These are phyloP conservation scores for Sclerospora graminicola DNA, from an alignment of 352 stramenopile species.

Conservation along the genomic window DNA sequence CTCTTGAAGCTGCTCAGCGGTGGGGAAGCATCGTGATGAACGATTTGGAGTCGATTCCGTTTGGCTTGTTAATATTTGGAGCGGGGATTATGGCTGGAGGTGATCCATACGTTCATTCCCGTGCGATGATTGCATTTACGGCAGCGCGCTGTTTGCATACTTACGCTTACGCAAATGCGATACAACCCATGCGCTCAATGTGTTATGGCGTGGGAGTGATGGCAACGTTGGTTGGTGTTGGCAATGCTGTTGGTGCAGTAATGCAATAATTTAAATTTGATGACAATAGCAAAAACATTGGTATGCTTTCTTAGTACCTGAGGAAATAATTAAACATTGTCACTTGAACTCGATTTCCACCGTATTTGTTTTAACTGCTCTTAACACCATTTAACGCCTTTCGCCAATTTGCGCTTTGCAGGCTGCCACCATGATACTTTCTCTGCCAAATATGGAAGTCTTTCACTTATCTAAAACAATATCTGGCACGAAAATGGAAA, in stretches of 20 bases:
- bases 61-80: conserved; percentile 40
- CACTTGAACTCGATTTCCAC: not conserved
- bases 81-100: conserved; percentile 26
- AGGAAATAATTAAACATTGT: too few relatives aligned
- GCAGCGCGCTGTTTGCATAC: conserved; percentile 30
- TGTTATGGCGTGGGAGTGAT: conserved; percentile 22
- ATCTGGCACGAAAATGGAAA: too few relatives aligned
- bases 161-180: conserved; percentile 29
- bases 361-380: too few relatives aligned
- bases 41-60: conserved; percentile 47
- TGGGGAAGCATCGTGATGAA: conserved; percentile 47
- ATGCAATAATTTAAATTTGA: conserved; percentile 7
- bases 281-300: too few relatives aligned
- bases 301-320: too few relatives aligned
- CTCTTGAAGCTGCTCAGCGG: conserved; percentile 24
- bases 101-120: conserved; percentile 22
- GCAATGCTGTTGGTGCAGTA: conserved; percentile 22
- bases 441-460: too few relatives aligned
- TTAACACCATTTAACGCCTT: too few relatives aligned
- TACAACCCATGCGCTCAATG: conserved; percentile 34
- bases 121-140: conserved; percentile 34
- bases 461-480: too few relatives aligned
- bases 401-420: too few relatives aligned
- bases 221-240: conserved; percentile 20
- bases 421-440: too few relatives aligned